A percentile compares a stretch with the other conserved stretches of the same genome.
Evolutionary conservation across 2,329 filamentous ascomycete species (phyloP).

Genomic region (Aspergillus fumigatiaffinis): DNA sequence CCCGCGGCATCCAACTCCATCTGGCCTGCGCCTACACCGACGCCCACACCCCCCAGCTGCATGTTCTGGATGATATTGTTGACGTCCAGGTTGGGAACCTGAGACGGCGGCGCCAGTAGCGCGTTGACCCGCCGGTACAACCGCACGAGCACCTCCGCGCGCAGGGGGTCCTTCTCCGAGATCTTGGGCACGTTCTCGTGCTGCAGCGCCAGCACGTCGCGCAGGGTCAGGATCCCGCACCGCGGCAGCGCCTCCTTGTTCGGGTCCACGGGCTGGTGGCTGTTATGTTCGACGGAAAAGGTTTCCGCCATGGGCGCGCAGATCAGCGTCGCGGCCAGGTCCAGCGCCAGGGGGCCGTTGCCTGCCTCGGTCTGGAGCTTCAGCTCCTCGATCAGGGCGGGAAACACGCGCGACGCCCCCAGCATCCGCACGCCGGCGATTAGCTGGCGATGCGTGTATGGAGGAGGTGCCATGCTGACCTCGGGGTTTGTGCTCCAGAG

Average conservation of each 20-base stretch:
- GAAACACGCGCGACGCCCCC: conserved; percentile 37
- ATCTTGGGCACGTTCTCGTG: conserved; percentile 39
- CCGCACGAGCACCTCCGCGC: conserved; percentile 43
- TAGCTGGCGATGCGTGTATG: conserved; percentile 55
- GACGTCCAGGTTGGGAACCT: conserved; percentile 40
- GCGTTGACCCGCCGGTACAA: conserved; percentile 43
- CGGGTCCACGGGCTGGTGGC: conserved; percentile 31
- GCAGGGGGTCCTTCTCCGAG: conserved; percentile 42
- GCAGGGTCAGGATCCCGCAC: conserved; percentile 37
- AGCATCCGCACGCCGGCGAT: conserved; percentile 40
- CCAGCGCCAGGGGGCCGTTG: conserved; percentile 41
- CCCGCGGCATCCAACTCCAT: conserved; percentile 30
- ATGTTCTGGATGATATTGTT: conserved; percentile 43
- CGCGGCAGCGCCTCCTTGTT: conserved; percentile 32
- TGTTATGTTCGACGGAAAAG: conserved; percentile 36
- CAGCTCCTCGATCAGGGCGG: conserved; percentile 39
- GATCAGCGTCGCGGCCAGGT: conserved; percentile 42
- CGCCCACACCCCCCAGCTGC: conserved; percentile 31
- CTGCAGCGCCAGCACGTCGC: conserved; percentile 36
- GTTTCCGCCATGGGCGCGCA: conserved; percentile 39
- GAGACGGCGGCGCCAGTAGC: conserved; percentile 35
- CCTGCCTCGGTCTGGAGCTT: conserved; percentile 39
- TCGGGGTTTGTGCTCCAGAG: conserved; percentile 50
- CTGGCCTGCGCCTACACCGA: conserved; percentile 16
- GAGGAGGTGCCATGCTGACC: conserved; percentile 51